Conservation (phyloP, 495 filamentous ascomycete species). For the Xylaria nigripes region DNA sequence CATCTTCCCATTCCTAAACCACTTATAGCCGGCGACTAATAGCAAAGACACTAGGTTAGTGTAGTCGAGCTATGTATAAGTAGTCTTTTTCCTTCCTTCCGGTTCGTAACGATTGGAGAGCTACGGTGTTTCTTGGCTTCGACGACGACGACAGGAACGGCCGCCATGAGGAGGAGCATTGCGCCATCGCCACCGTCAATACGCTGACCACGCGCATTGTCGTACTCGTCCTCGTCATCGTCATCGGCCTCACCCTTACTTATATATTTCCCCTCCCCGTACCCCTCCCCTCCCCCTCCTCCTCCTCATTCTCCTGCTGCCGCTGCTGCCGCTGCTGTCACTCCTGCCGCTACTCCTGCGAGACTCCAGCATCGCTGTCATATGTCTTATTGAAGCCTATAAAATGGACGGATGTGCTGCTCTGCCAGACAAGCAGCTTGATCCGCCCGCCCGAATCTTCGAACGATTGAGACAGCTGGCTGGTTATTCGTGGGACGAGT, state of each 20-base stretch:
- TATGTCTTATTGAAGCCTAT: conserved; percentile 22
- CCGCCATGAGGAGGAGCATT: conserved; percentile 8
- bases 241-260: conserved; percentile 7
- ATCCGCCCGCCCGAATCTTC: conserved; percentile 61
- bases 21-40: not conserved
- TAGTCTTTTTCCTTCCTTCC: not conserved
- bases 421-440: conserved; percentile 54
- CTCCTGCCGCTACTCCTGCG: conserved; percentile 9
- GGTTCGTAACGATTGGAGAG: not conserved
- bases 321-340: conserved; percentile 14
- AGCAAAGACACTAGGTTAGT: not conserved
- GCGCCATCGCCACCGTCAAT: conserved; percentile 3
- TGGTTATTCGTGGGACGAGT: conserved; percentile 70
- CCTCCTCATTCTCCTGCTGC: not conserved
- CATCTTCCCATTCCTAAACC: not conserved
- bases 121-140: not conserved
- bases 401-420: conserved; percentile 43
- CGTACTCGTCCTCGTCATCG: conserved; percentile 1
- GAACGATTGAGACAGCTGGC: conserved; percentile 64
- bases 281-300: not conserved
- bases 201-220: conserved; percentile 8
- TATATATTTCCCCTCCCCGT: not conserved
- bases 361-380: conserved; percentile 3
- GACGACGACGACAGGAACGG: not conserved
- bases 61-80: not conserved